phyloP scores from a whole-genome alignment of 2,329 filamentous ascomycete genomes.

The Dryadomyces quercus-mongolicae region DNA sequence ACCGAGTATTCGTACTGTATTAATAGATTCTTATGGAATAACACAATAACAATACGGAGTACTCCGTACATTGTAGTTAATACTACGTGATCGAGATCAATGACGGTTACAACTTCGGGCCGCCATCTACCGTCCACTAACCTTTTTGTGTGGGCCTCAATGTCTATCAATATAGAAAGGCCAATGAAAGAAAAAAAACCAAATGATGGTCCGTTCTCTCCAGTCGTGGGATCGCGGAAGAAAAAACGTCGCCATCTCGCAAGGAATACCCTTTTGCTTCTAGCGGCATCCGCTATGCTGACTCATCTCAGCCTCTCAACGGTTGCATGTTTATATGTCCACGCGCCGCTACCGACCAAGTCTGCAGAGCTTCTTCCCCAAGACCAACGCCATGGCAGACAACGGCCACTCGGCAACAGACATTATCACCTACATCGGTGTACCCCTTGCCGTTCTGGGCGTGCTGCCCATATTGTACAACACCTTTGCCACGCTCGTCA shows the following conservation, averaged over 20 bases:
- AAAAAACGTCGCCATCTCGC: neutral
- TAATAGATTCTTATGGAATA: too few relatives aligned
- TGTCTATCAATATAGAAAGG: too few relatives aligned
- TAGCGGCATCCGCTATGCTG: neutral
- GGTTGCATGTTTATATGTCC: neutral
- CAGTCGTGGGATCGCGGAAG: neutral
- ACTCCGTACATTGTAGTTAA: too few relatives aligned
- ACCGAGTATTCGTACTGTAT: too few relatives aligned
- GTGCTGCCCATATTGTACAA: conserved; percentile 57
- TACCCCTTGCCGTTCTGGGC: conserved; percentile 22
- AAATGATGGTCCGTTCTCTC: neutral
- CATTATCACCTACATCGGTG: conserved; percentile 23
- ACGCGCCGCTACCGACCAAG: too few relatives aligned
- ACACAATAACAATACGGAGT: too few relatives aligned
- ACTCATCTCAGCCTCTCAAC: neutral
- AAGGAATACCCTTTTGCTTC: neutral
- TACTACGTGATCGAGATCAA: too few relatives aligned
- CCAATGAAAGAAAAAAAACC: too few relatives aligned
- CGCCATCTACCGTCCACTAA: too few relatives aligned
- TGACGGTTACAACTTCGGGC: too few relatives aligned
- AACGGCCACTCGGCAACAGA: conserved; percentile 16
- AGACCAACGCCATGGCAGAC: conserved; percentile 6
- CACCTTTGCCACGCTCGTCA: conserved; percentile 45
- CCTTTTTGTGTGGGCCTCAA: too few relatives aligned
- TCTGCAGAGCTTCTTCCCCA: neutral